Conservation (phyloP, 345 rosid genomes). For the Turnera subulata region DNA sequence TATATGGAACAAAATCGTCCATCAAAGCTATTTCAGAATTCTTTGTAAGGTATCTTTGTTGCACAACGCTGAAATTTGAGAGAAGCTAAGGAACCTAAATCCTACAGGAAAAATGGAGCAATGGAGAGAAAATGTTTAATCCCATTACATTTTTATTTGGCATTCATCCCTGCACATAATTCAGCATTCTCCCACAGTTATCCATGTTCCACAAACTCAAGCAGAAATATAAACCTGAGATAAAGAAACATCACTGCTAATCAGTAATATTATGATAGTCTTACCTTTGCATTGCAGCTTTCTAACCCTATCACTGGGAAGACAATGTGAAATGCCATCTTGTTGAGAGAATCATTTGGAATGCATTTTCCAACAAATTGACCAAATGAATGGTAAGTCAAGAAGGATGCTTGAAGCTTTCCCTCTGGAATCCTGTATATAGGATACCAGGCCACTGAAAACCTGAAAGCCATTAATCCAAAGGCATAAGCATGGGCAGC, state of each 20-base stretch:
- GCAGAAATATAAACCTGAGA: too few species aligned
- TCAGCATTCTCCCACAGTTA: too few species aligned
- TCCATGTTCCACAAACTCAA: too few species aligned
- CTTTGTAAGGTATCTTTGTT: too few species aligned
- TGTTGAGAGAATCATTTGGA: constrained; percentile 12
- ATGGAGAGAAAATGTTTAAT: too few species aligned
- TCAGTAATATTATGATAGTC: not conserved
- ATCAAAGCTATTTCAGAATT: too few species aligned
- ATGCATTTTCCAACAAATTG: constrained; percentile 6
- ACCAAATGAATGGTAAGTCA: constrained; percentile 29
- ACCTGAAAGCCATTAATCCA: constrained; percentile 16
- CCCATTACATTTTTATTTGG: too few species aligned
- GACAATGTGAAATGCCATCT: constrained; percentile 3
- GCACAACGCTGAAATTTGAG: too few species aligned
- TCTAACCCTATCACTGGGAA: constrained; percentile 24
- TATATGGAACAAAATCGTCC: too few species aligned
- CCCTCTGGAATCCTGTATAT: constrained; percentile 26
- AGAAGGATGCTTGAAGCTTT: constrained; percentile 23
- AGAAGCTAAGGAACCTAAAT: too few species aligned
- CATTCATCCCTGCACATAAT: too few species aligned
- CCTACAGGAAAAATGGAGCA: too few species aligned
- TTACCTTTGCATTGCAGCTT: constrained; percentile 26
- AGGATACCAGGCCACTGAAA: constrained; percentile 37
- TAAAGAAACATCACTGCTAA: not conserved
- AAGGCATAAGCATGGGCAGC: not conserved